Evolutionary conservation across 1,284 basidiomycete species (phyloP).

Genomic region (Ustilago hordei): DNA sequence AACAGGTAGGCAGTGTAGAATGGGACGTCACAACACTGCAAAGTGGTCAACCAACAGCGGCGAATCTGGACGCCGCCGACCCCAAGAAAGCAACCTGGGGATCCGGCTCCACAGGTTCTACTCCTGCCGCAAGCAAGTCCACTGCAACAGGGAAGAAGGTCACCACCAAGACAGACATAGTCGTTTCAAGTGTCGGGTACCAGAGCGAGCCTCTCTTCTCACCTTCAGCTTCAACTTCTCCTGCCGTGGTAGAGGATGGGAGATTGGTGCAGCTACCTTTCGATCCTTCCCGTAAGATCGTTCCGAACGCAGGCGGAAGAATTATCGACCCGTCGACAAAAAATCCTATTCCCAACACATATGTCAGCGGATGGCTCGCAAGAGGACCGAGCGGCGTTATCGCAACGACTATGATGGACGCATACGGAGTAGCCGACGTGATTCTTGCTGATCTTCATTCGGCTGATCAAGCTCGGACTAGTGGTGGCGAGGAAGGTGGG

Average conservation of each 20-base stretch:
- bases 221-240: neutral
- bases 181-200: conserved; percentile 90
- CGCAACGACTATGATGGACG: conserved; percentile 92
- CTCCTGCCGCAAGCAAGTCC: conserved; percentile 13
- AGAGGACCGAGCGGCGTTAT: conserved; percentile 92
- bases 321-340: conserved; percentile 52
- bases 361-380: conserved; percentile 93
- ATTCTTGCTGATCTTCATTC: conserved; percentile 75
- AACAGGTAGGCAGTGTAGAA: conserved; percentile 33
- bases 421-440: conserved; percentile 81
- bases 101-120: conserved; percentile 10
- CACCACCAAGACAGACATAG: conserved; percentile 77
- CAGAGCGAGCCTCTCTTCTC: conserved; percentile 75
- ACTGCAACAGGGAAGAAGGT: conserved; percentile 75
- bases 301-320: conserved; percentile 65
- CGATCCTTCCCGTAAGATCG: conserved; percentile 23
- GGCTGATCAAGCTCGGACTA: neutral
- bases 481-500: conserved; percentile 1
- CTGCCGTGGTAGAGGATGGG: conserved; percentile 11
- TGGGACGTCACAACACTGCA: conserved; percentile 56
- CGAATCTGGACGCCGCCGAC: conserved; percentile 33
- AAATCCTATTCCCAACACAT: conserved; percentile 75
- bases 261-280: conserved; percentile 35
- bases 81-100: conserved; percentile 41
- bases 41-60: conserved; percentile 24